Evolutionary conservation across 805 yeast species (phyloP), one percentile per base, ranked within the genome.

Genomic region (Candida ulmi): DNA sequence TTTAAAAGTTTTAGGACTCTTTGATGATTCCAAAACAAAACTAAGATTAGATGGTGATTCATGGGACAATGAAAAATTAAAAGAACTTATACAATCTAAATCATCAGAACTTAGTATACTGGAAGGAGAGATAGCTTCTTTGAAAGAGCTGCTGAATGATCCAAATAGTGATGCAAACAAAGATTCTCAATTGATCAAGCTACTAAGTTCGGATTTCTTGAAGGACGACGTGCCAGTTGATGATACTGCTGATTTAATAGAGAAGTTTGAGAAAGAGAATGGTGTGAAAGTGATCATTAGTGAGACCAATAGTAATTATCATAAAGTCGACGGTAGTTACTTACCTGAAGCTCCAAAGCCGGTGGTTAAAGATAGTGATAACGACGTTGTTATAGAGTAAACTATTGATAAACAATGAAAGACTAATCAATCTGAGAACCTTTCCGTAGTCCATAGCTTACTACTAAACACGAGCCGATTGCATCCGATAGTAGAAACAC

Each of bases 151-250:
- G 12, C 8, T 33, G 26, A 5, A 32, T 4, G 33, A 38, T 6
- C 3, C 35, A 30, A 11, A 4, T 9, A 12, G 29, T 3, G n/a
- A 7, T 11, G 30, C n/a, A 15, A 27, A 26, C 17, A 17, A 34
- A 23, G 47, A 50, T 12, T 26, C 23, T 3, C 40, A 42, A 12
- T 30, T 52, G n/a, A 17, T 52, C 4, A 41, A 45, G 4, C 24
- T 36, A 15, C 30, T 54, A 15, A 43, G 54, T 2, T 16, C 19
- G 2, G 59, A 54, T 30, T 54, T 54, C 26, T 18, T 48, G 17
- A 25, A 29, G 4, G 50, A 48, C 26, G 41, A 38, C 3, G 23
- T 48, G 0, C 38, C 51, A 5, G 5, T 12, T 5, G 52, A 51
- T 16, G 36, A 52, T 33, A 38, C 47, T 1, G 48, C 48, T 18